A percentile compares a stretch with the other conserved stretches of the same genome.
Conservation (phyloP, 2,329 filamentous ascomycete species). For the Colletotrichum salicis region DNA sequence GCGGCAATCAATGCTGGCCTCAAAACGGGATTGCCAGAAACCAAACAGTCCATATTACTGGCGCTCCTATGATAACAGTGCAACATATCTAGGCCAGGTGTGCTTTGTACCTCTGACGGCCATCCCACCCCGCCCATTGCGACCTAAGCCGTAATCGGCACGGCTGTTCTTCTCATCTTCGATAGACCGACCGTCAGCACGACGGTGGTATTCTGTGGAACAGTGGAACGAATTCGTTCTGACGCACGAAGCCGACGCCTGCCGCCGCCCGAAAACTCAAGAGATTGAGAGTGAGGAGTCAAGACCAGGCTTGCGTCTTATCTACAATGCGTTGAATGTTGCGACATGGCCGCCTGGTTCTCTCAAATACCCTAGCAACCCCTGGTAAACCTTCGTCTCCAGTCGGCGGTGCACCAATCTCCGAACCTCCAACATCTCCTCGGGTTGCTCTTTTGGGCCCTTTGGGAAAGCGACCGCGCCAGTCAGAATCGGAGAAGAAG, state of each 20-base stretch:
- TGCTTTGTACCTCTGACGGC: neutral
- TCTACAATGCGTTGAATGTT: neutral
- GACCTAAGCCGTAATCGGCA: slow-evolving; percentile 7
- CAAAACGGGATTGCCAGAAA: neutral
- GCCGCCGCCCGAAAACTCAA: neutral
- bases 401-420: slow-evolving; percentile 23
- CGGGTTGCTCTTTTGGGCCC: slow-evolving; percentile 14
- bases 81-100: neutral
- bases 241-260: neutral
- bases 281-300: neutral
- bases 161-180: neutral
- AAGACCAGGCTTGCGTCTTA: neutral
- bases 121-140: slow-evolving; percentile 6
- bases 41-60: neutral
- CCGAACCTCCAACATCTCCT: slow-evolving; percentile 20
- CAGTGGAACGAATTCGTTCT: neutral
- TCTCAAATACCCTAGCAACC: slow-evolving; percentile 6
- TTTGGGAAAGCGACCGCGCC: neutral
- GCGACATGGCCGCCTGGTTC: neutral
- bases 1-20: neutral
- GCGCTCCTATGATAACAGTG: slow-evolving; percentile 8
- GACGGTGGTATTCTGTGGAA: slow-evolving; percentile 10
- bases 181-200: slow-evolving; percentile 1
- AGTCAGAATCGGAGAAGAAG: neutral
- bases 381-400: slow-evolving; percentile 32